Conservation (phyloP, 1,284 basidiomycete species). For the Lentinus polychrous region DNA sequence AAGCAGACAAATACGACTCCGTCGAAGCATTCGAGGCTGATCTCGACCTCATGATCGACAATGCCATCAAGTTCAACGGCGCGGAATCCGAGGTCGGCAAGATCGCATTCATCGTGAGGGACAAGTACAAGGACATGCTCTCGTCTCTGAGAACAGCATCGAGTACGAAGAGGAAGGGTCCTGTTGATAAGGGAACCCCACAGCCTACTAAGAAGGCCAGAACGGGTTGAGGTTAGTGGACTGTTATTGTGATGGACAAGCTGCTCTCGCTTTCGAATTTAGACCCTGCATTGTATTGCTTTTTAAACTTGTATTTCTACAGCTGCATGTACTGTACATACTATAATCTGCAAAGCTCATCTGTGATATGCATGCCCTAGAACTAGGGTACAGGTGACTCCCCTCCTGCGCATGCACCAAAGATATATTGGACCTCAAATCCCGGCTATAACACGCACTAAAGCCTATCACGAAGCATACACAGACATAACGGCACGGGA, state of each 20-base stretch:
- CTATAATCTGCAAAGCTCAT: too few species aligned
- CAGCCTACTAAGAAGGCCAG: conserved; percentile 67
- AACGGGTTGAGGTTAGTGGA: conserved; percentile 25
- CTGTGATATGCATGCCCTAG: too few species aligned
- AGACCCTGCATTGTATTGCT: too few species aligned
- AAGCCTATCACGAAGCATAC: too few species aligned
- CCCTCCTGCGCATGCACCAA: too few species aligned
- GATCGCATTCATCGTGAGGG: conserved; percentile 42
- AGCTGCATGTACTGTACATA: too few species aligned
- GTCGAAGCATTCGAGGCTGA: conserved; percentile 77
- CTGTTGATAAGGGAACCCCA: conserved; percentile 45
- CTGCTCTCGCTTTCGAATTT: too few species aligned
- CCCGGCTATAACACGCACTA: too few species aligned
- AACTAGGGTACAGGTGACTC: too few species aligned
- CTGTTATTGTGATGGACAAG: not conserved
- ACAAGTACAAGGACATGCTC: conserved; percentile 48
- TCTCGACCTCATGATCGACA: conserved; percentile 78
- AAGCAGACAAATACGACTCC: conserved; percentile 76
- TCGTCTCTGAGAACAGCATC: conserved; percentile 38
- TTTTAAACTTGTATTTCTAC: too few species aligned
- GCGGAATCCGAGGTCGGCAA: conserved; percentile 68
- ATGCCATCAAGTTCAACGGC: conserved; percentile 85
- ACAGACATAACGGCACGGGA: too few species aligned
- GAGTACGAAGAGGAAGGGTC: conserved; percentile 61
- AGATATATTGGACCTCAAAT: too few species aligned